Evolutionary conservation across 1,284 basidiomycete genomes (phyloP).

Genomic region (Ustilago hordei): DNA sequence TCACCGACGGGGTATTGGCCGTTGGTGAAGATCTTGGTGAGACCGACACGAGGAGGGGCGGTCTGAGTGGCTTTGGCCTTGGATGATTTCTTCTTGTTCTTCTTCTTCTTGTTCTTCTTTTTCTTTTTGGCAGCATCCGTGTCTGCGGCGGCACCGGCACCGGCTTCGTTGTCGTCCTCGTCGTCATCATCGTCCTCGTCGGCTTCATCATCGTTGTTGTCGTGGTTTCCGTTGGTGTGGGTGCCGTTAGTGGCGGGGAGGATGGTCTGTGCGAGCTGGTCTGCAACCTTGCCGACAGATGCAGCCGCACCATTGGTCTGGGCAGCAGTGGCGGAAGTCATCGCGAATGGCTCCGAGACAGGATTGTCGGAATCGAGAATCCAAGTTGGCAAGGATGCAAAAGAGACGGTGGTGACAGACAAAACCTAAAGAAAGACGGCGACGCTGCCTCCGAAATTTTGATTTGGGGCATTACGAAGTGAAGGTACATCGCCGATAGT

Average conservation of each 20-base stretch:
- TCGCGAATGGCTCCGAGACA: background rate
- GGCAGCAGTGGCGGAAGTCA: conserved; percentile 28
- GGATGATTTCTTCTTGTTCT: conserved; percentile 71
- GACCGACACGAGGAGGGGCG: conserved; percentile 91
- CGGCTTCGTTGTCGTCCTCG: conserved; percentile 38
- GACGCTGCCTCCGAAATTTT: no score
- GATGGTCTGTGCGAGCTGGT: conserved; percentile 43
- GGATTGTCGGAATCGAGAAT: background rate
- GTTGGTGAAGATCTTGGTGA: conserved; percentile 88
- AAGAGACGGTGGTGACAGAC: background rate
- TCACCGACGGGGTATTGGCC: conserved; percentile 92
- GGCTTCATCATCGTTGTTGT: conserved; percentile 42
- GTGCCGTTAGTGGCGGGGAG: conserved; percentile 35
- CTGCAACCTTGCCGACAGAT: conserved; percentile 41
- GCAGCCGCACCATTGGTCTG: conserved; percentile 27
- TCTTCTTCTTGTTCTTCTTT: conserved; percentile 87
- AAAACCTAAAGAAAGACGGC: background rate
- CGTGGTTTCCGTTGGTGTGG: conserved; percentile 27
- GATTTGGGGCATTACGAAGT: no score
- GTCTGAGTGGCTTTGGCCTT: conserved; percentile 74
- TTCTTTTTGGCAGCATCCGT: conserved; percentile 71
- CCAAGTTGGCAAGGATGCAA: background rate
- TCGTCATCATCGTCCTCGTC: conserved; percentile 59
- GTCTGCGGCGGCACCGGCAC: conserved; percentile 28
- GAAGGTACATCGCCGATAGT: no score